phyloP scores from a whole-genome alignment of 257 asterid genomes.

The Ocimum tenuiflorum region DNA sequence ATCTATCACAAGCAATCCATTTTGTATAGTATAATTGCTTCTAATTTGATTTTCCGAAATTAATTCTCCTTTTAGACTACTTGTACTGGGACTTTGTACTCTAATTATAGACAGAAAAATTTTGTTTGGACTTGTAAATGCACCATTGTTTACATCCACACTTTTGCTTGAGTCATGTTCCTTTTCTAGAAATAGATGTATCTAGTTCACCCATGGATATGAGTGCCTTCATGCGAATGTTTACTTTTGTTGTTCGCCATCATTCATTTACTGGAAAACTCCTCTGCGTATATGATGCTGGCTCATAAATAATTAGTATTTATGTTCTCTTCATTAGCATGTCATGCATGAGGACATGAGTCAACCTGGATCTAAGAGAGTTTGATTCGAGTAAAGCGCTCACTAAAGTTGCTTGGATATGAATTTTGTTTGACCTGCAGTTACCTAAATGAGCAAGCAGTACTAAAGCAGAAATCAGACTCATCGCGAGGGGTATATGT shows the following conservation, averaged over 20 bases:
- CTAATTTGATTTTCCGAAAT: neutral
- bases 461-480: constrained; percentile 35
- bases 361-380: constrained; percentile 4
- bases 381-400: neutral
- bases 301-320: too few species aligned
- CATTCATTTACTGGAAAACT: neutral
- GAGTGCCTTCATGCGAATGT: constrained; percentile 5
- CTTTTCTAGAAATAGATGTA: neutral
- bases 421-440: constrained; percentile 27
- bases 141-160: neutral
- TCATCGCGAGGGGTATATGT: constrained; percentile 66
- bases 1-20: neutral
- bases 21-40: neutral
- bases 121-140: constrained; percentile 2
- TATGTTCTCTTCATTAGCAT: neutral
- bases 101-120: neutral
- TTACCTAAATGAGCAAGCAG: constrained; percentile 42
- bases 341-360: neutral
- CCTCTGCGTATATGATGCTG: too few species aligned
- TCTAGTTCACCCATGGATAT: neutral
- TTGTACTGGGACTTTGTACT: neutral
- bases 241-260: neutral
- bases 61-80: neutral
- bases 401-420: constrained; percentile 2
- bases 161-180: constrained; percentile 1